phyloP scores from a whole-genome alignment of 2,329 filamentous ascomycete species.

The Colletotrichum aenigma region DNA sequence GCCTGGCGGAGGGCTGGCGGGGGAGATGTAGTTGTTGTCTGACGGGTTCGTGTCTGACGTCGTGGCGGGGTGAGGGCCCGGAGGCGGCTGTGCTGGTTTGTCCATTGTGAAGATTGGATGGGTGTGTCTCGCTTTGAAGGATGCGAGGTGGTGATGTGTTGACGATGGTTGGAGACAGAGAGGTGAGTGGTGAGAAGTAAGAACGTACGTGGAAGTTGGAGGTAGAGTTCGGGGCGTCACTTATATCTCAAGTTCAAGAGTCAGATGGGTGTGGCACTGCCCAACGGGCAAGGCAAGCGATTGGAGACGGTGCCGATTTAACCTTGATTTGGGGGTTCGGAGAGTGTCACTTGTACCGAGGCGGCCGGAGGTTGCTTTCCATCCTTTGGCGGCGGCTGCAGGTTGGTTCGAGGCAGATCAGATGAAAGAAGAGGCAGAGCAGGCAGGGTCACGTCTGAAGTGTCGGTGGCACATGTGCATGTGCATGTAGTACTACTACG shows the following conservation, averaged over 20 bases:
- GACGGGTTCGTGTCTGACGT: neutral
- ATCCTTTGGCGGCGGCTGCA: neutral
- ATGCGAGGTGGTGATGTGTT: neutral
- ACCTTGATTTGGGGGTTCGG: neutral
- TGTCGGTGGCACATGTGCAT: neutral
- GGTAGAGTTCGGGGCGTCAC: neutral
- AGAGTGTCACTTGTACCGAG: neutral
- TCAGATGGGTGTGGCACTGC: neutral
- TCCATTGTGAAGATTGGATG: neutral
- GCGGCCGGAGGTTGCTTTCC: neutral
- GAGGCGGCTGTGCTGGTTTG: neutral
- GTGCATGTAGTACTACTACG: neutral
- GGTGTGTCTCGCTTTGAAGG: rapidly evolving
- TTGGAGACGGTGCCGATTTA: neutral
- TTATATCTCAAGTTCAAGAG: neutral
- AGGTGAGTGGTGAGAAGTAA: neutral
- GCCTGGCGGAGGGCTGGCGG: neutral
- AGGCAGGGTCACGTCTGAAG: neutral
- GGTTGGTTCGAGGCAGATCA: neutral
- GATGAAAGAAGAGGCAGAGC: neutral
- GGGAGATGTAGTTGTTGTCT: neutral
- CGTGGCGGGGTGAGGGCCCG: neutral
- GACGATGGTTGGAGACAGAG: neutral
- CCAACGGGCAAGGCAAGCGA: neutral
- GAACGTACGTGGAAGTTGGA: neutral